phyloP scores from a whole-genome alignment of 1,139 yeast species.

The Saccharomyces hybrid region DNA sequence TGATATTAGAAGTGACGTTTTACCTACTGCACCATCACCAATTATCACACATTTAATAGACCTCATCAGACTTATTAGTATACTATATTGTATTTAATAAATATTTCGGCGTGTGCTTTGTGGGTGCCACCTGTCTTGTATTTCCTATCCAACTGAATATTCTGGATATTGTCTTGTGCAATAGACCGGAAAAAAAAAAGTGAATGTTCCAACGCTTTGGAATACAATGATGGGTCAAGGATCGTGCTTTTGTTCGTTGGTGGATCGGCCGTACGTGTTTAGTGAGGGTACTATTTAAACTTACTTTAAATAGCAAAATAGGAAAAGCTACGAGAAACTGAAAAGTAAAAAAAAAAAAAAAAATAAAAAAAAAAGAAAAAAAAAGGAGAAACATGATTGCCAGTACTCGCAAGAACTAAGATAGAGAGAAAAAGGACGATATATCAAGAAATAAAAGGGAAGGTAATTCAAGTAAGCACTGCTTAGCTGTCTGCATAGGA shows the following conservation, averaged over 20 bases:
- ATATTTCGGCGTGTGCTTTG: background rate
- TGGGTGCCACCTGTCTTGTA: background rate
- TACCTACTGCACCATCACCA: constrained; percentile 96
- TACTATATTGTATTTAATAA: background rate
- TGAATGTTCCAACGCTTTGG: background rate
- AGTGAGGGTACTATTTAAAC: background rate
- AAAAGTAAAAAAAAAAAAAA: constrained; percentile 1
- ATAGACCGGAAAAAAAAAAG: background rate
- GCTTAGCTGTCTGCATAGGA: background rate
- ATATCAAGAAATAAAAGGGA: no score
- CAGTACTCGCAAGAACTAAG: background rate
- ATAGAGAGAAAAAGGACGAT: background rate
- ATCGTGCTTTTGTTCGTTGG: background rate
- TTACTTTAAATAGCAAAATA: background rate
- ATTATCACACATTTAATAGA: constrained; percentile 92
- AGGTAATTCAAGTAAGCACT: background rate
- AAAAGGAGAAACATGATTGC: background rate
- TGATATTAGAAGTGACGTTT: constrained; percentile 79
- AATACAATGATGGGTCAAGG: background rate
- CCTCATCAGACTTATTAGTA: constrained; percentile 44
- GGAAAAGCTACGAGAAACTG: background rate
- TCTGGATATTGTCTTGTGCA: background rate
- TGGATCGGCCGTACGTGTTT: background rate
- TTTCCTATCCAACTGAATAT: background rate
- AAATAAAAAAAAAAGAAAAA: constrained; percentile 1